Percentiles rank a stretch among this genome's conserved stretches.
phyloP scores from a whole-genome alignment of 139 green algal species.

The Chlamydomonas sp. region DNA sequence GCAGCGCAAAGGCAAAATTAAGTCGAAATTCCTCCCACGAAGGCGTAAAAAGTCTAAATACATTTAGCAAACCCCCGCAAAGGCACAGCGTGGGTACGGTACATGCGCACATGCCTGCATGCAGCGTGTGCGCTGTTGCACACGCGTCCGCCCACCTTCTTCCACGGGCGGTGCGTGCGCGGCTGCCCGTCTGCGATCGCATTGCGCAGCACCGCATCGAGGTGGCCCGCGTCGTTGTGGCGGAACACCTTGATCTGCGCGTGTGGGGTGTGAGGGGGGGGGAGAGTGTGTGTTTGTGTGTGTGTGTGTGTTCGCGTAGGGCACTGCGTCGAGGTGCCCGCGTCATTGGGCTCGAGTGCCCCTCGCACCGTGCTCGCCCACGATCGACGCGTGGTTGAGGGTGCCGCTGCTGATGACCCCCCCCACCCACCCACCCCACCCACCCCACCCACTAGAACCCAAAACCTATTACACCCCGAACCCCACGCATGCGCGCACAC shows the following conservation, averaged over 20 bases:
- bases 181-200: constrained; percentile 88
- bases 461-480: too few relatives aligned
- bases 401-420: too few relatives aligned
- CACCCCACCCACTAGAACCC: too few relatives aligned
- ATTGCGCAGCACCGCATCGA: constrained; percentile 79
- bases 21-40: too few relatives aligned
- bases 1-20: too few relatives aligned
- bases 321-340: constrained; percentile 76
- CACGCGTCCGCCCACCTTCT: constrained; percentile 72
- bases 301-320: not conserved
- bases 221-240: constrained; percentile 79
- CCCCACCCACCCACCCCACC: not conserved
- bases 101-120: too few relatives aligned
- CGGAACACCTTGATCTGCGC: constrained; percentile 66
- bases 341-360: constrained; percentile 81
- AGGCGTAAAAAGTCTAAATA: too few relatives aligned
- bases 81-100: too few relatives aligned
- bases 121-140: too few relatives aligned
- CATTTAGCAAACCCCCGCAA: too few relatives aligned
- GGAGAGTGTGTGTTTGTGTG: too few relatives aligned
- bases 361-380: constrained; percentile 54
- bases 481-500: too few relatives aligned
- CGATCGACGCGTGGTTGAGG: not conserved
- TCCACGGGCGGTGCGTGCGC: constrained; percentile 82
- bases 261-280: not conserved